phyloP scores from a whole-genome alignment of 2,329 filamentous ascomycete genomes.

The Sphaerulina populicola region DNA sequence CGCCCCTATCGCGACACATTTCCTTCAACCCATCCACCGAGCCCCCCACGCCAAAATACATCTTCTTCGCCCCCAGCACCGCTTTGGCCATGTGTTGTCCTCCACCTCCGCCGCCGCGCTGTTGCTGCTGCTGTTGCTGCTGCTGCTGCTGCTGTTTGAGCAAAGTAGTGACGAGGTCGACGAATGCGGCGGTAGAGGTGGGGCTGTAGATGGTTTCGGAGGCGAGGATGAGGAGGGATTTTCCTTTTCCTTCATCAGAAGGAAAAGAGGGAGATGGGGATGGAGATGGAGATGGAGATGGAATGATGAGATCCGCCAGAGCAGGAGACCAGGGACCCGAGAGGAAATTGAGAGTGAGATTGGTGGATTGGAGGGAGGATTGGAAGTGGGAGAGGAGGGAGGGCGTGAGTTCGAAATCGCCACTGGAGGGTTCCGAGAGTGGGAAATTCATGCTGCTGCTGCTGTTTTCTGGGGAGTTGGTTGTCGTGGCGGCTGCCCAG shows the following conservation, averaged over 20 bases:
- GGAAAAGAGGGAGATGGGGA: no score
- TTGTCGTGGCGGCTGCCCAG: conserved; percentile 41
- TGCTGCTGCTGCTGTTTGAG: conserved; percentile 34
- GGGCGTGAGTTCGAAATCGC: conserved; percentile 57
- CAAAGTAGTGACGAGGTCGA: conserved; percentile 52
- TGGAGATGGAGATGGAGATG: no score
- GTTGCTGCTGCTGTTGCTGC: conserved; percentile 17
- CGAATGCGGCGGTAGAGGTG: conserved; percentile 59
- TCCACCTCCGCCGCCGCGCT: no score
- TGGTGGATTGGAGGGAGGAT: conserved; percentile 42
- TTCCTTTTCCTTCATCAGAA: no score
- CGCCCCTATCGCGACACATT: conserved; percentile 36
- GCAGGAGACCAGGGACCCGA: conserved; percentile 64
- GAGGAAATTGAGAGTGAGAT: conserved; percentile 56
- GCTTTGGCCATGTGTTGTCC: conserved; percentile 51
- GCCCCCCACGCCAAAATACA: conserved; percentile 79
- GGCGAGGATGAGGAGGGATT: conserved; percentile 47
- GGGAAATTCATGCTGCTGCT: neutral
- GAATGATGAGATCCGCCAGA: conserved; percentile 51
- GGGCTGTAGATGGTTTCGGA: conserved; percentile 81
- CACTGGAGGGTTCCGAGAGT: conserved; percentile 26
- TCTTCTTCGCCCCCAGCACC: conserved; percentile 65
- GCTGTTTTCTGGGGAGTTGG: neutral
- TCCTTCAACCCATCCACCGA: conserved; percentile 65
- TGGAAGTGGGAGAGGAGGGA: conserved; percentile 53